phyloP scores from a whole-genome alignment of 139 green algal genomes.

The Spirogloea muscicola region DNA sequence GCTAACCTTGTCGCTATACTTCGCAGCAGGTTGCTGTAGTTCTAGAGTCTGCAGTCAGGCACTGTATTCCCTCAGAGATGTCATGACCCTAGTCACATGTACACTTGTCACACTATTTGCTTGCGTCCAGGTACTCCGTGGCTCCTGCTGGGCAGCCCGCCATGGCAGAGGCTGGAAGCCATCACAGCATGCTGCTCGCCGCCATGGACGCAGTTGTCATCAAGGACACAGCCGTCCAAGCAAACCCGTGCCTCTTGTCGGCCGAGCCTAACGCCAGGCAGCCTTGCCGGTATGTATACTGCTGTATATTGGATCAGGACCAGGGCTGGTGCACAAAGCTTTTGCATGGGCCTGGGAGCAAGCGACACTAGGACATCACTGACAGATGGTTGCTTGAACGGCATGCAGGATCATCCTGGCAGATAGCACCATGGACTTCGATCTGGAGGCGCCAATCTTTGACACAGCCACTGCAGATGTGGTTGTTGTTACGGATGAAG shows the following conservation, averaged over 20 bases:
- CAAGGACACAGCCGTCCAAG: slow-evolving; percentile 1
- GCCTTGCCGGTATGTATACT: slow-evolving; percentile 34
- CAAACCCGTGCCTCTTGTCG: slow-evolving; percentile 17
- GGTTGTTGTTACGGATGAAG: slow-evolving; percentile 24
- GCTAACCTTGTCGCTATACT: too few species aligned
- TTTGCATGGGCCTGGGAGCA: too few species aligned
- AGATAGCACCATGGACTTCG: slow-evolving; percentile 5
- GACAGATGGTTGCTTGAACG: too few species aligned
- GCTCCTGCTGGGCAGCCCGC: slow-evolving; percentile 14
- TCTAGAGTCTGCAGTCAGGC: neutral
- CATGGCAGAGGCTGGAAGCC: neutral
- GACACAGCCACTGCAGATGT: slow-evolving; percentile 15
- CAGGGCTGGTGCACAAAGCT: too few species aligned
- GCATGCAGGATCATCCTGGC: too few species aligned
- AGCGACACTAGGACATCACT: too few species aligned
- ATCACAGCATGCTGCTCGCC: slow-evolving; percentile 29
- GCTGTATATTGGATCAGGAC: too few species aligned
- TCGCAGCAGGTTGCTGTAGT: neutral
- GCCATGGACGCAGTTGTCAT: slow-evolving; percentile 32
- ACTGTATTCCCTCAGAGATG: neutral
- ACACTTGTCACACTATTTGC: slow-evolving; percentile 1
- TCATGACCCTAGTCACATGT: neutral
- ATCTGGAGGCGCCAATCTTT: slow-evolving; percentile 9
- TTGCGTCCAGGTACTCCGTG: slow-evolving; percentile 25
- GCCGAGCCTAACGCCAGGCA: slow-evolving; percentile 26